A percentile compares a stretch with the other conserved stretches of the same genome.
Evolutionary conservation across 1,139 yeast genomes (phyloP).

Genomic region (Kurtzmaniella quercitrusa): DNA sequence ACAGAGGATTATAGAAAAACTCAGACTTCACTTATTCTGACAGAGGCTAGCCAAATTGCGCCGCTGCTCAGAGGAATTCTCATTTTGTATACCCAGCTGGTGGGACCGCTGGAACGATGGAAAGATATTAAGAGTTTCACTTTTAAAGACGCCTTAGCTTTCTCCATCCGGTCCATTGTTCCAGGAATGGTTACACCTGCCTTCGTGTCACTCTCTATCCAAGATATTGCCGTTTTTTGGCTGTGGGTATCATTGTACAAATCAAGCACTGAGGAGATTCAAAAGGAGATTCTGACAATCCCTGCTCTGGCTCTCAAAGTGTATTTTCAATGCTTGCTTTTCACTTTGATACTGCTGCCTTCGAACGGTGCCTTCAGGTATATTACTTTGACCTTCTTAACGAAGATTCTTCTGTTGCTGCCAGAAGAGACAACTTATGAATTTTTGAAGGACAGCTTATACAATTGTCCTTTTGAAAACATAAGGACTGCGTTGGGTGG

Average conservation of each 20-base stretch:
- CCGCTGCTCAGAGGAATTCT: slow-evolving; percentile 31
- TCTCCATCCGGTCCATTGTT: slow-evolving; percentile 30
- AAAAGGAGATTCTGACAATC: slow-evolving; percentile 28
- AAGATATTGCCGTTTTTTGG: slow-evolving; percentile 36
- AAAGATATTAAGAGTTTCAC: slow-evolving; percentile 18
- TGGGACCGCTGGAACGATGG: slow-evolving; percentile 13
- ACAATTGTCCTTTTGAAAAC: slow-evolving; percentile 62
- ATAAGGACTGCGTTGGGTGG: slow-evolving; percentile 59
- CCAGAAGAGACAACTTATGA: slow-evolving; percentile 56
- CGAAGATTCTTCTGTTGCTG: slow-evolving; percentile 51
- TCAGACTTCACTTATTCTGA: slow-evolving; percentile 22
- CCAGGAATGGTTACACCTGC: slow-evolving; percentile 31
- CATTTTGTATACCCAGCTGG: slow-evolving; percentile 23
- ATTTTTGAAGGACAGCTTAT: slow-evolving; percentile 63
- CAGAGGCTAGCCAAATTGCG: slow-evolving; percentile 19
- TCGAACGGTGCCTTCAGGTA: slow-evolving; percentile 20
- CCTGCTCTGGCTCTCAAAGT: slow-evolving; percentile 28
- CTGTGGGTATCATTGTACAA: slow-evolving; percentile 36
- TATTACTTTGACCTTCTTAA: slow-evolving; percentile 44
- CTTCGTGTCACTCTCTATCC: slow-evolving; percentile 20
- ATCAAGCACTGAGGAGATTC: slow-evolving; percentile 18
- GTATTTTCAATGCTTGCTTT: slow-evolving; percentile 34
- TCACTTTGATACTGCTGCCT: slow-evolving; percentile 15
- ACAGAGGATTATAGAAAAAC: slow-evolving; percentile 31
- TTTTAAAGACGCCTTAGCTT: slow-evolving; percentile 30